Percentiles rank a stretch among this genome's conserved stretches.
These are phyloP conservation scores for Coemansia pectinata DNA, from an alignment of 192 early-diverging fungal species.

Conservation along the genomic window DNA sequence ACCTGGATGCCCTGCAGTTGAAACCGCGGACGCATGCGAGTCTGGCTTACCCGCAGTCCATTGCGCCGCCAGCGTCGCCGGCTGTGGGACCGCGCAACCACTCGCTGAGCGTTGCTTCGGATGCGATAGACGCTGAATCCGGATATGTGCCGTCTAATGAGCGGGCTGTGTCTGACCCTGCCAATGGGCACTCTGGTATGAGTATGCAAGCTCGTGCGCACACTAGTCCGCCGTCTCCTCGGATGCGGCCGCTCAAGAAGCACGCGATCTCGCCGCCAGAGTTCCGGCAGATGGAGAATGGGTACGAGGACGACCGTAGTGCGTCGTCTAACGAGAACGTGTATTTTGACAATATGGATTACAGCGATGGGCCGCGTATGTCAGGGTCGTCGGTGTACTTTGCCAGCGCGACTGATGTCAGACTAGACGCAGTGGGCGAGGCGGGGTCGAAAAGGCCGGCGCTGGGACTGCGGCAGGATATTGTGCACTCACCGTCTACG, in stretches of 20 bases:
- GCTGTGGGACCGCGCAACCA: slow-evolving; percentile 34
- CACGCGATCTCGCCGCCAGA: slow-evolving; percentile 11
- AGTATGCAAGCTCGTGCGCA: slow-evolving; percentile 22
- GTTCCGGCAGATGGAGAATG: slow-evolving; percentile 5
- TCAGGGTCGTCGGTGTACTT: slow-evolving; percentile 24
- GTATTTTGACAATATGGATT: slow-evolving; percentile 24
- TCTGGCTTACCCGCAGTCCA: slow-evolving; percentile 43
- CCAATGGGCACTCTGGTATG: slow-evolving; percentile 10
- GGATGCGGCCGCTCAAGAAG: slow-evolving; percentile 19
- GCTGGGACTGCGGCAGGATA: slow-evolving; percentile 43
- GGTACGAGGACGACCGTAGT: slow-evolving; percentile 26
- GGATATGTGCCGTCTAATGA: slow-evolving; percentile 24
- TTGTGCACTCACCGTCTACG: background rate
- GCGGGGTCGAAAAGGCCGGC: slow-evolving; percentile 30
- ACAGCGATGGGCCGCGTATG: slow-evolving; percentile 15
- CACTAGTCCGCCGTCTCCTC: slow-evolving; percentile 51
- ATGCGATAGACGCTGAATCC: slow-evolving; percentile 15
- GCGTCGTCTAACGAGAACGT: slow-evolving; percentile 26
- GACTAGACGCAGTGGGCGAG: slow-evolving; percentile 33
- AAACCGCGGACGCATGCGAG: slow-evolving; percentile 17
- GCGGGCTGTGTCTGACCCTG: slow-evolving; percentile 35
- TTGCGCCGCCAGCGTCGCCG: slow-evolving; percentile 40
- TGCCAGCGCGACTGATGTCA: slow-evolving; percentile 38
- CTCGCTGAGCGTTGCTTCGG: slow-evolving; percentile 34
- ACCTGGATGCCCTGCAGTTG: slow-evolving; percentile 48